These are phyloP conservation scores for Alternaria sp. DNA, from an alignment of 2,329 filamentous ascomycete genomes.

Conservation along the genomic window DNA sequence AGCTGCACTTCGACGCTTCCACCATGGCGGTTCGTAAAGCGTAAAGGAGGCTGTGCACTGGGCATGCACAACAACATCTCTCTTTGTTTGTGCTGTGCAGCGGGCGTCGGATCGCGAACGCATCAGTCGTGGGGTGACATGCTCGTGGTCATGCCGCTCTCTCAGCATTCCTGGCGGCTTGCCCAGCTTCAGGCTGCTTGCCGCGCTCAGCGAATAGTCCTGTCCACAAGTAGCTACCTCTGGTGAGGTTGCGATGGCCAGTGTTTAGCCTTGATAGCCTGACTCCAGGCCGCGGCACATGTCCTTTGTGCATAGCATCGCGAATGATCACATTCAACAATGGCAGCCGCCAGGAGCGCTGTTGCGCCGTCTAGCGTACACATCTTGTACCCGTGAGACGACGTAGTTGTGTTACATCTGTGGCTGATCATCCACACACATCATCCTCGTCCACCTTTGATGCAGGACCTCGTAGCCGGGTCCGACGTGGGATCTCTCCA, in stretches of 20 bases:
- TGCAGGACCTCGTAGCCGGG: neutral
- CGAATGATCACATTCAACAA: slow-evolving; percentile 6
- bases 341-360: slow-evolving; percentile 4
- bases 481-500: slow-evolving; percentile 1
- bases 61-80: slow-evolving; percentile 19
- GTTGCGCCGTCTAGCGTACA: slow-evolving; percentile 3
- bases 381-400: slow-evolving; percentile 3
- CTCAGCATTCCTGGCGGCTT: slow-evolving; percentile 4
- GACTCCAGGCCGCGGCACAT: neutral
- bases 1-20: neutral
- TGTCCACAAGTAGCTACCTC: slow-evolving; percentile 1
- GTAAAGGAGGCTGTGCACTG: slow-evolving; percentile 24
- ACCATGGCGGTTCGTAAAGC: slow-evolving; percentile 1
- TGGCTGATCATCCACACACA: neutral
- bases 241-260: slow-evolving; percentile 5
- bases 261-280: neutral
- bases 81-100: slow-evolving; percentile 13
- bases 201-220: slow-evolving; percentile 17
- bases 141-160: slow-evolving; percentile 16
- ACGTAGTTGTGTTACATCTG: slow-evolving; percentile 5
- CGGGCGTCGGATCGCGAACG: slow-evolving; percentile 13
- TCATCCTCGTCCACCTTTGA: slow-evolving; percentile 3
- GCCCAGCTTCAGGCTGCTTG: slow-evolving; percentile 7
- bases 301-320: neutral
- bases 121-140: slow-evolving; percentile 12